Evolutionary conservation across 306 rosid genomes (phyloP).

Genomic region (Prunus mume): DNA sequence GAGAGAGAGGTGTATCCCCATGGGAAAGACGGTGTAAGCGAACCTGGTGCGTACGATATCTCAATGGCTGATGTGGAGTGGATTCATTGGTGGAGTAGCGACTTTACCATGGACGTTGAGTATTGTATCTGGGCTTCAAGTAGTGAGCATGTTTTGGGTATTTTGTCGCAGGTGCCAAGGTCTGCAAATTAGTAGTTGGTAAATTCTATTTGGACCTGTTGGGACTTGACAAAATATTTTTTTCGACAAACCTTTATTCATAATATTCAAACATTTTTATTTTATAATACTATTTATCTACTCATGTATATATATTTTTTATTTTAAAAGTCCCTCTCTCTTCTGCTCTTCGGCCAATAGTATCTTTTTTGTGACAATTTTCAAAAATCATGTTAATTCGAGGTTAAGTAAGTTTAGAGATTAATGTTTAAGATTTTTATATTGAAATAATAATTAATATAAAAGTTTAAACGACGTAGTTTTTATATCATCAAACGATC

Average conservation of each 20-base stretch:
- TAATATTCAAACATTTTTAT: too few relatives aligned
- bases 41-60: conserved; percentile 21
- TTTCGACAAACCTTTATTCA: not conserved
- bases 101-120: not conserved
- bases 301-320: too few relatives aligned
- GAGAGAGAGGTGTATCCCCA: conserved; percentile 17
- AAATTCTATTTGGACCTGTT: not conserved
- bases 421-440: too few relatives aligned
- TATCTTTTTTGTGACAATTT: too few relatives aligned
- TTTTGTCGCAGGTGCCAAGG: not conserved
- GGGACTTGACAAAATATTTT: not conserved
- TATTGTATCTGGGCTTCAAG: not conserved
- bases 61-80: conserved; percentile 16
- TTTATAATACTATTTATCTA: too few relatives aligned
- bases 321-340: too few relatives aligned
- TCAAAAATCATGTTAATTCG: too few relatives aligned
- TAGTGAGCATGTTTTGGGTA: not conserved
- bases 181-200: not conserved
- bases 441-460: too few relatives aligned
- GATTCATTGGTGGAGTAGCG: not conserved
- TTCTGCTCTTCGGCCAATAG: too few relatives aligned
- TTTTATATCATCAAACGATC: too few relatives aligned
- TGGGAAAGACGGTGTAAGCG: conserved; percentile 27
- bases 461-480: too few relatives aligned
- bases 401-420: too few relatives aligned